A percentile compares a stretch with the other conserved stretches of the same genome.
These are phyloP conservation scores for Trametes maxima DNA, from an alignment of 768 basidiomycete genomes.

Conservation along the genomic window DNA sequence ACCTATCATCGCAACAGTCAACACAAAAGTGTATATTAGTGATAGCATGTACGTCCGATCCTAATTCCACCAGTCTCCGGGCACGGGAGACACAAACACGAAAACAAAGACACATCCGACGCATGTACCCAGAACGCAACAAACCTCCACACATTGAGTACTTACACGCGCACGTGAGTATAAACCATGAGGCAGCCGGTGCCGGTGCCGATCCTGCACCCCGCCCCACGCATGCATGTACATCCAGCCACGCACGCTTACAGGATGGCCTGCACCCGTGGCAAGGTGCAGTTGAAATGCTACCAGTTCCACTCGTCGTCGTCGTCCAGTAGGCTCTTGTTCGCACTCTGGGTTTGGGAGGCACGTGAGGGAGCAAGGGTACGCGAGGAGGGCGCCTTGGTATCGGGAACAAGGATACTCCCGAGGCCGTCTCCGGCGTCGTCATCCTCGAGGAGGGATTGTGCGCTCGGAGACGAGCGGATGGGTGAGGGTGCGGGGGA, in stretches of 20 bases:
- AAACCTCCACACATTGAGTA: neutral
- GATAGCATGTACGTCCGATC: neutral
- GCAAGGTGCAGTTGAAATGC: slow-evolving; percentile 20
- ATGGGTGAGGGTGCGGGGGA: slow-evolving; percentile 15
- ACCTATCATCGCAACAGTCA: no score
- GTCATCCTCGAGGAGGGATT: slow-evolving; percentile 42
- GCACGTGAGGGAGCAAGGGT: neutral
- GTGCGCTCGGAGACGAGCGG: slow-evolving; percentile 14
- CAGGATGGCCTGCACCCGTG: slow-evolving; percentile 14
- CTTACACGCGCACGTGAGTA: neutral
- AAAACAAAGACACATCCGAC: neutral
- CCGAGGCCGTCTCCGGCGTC: slow-evolving; percentile 31
- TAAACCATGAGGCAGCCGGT: neutral
- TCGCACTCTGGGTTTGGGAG: neutral
- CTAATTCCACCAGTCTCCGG: neutral
- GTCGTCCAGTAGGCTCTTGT: slow-evolving; percentile 35
- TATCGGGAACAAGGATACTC: slow-evolving; percentile 39
- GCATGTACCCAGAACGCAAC: neutral
- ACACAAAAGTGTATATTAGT: neutral
- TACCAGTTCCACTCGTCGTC: slow-evolving; percentile 70
- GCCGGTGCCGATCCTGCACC: neutral
- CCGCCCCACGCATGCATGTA: neutral
- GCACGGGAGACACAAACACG: neutral
- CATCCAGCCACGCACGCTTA: neutral
- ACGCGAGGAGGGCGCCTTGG: slow-evolving; percentile 25